Conservation (phyloP, 768 basidiomycete species). For the Solioccasus polychromus region DNA sequence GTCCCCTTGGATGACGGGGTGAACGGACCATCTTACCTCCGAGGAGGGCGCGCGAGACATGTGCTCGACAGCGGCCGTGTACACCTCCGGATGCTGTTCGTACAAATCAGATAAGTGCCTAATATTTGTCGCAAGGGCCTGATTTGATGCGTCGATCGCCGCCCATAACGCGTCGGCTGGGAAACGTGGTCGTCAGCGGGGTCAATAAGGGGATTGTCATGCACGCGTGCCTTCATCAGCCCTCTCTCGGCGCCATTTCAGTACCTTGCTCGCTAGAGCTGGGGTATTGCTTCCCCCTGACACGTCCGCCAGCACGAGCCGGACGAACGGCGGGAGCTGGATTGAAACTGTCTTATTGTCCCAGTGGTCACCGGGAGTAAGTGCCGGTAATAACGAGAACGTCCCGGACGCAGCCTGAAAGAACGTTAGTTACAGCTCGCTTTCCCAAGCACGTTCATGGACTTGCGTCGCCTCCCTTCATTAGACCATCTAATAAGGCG, state of each 20-base stretch:
- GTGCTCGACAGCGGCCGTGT: slow-evolving; percentile 57
- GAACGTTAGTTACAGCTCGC: neutral
- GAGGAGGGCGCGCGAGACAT: slow-evolving; percentile 55
- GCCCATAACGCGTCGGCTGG: slow-evolving; percentile 67
- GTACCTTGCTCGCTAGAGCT: slow-evolving; percentile 85
- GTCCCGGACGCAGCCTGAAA: slow-evolving; percentile 14
- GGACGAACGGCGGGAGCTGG: slow-evolving; percentile 76
- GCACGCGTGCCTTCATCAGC: slow-evolving; percentile 46
- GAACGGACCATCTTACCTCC: slow-evolving; percentile 42
- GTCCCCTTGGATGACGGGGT: neutral
- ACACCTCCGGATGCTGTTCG: slow-evolving; percentile 45
- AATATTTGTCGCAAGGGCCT: slow-evolving; percentile 53
- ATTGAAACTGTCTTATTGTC: slow-evolving; percentile 68
- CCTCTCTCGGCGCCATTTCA: slow-evolving; percentile 81
- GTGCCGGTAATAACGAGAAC: slow-evolving; percentile 46
- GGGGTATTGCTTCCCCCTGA: slow-evolving; percentile 97
- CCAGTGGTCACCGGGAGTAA: slow-evolving; percentile 62
- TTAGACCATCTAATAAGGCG: slow-evolving; percentile 27
- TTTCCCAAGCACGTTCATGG: neutral
- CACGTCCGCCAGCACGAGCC: slow-evolving; percentile 91
- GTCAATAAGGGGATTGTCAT: neutral
- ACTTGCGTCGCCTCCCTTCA: slow-evolving; percentile 25
- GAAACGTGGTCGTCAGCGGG: neutral
- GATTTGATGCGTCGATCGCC: slow-evolving; percentile 59
- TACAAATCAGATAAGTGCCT: slow-evolving; percentile 49